Percentiles rank a stretch among this genome's conserved stretches.
Evolutionary conservation across 1,139 yeast species (phyloP).

Genomic region (Zygosaccharomyces pseudobailii): DNA sequence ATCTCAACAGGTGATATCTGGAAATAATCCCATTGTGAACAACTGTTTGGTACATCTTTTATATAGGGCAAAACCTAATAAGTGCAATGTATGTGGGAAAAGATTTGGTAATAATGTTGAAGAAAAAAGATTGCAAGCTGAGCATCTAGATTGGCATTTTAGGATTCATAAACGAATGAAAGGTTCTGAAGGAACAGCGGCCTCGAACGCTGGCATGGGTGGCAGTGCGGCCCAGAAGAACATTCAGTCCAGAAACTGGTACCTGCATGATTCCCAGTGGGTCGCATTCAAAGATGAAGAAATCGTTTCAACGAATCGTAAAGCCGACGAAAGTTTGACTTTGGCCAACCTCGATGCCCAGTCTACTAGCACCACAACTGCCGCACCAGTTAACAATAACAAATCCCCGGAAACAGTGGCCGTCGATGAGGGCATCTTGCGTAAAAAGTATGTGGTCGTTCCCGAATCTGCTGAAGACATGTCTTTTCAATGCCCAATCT

Average conservation of each 20-base stretch:
- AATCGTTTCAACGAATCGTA: conserved; percentile 37
- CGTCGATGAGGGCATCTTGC: conserved; percentile 16
- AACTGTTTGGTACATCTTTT: conserved; percentile 29
- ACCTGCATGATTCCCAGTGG: conserved; percentile 71
- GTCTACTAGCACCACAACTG: conserved; percentile 4
- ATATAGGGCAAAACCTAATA: conserved; percentile 53
- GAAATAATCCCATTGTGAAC: conserved; percentile 24
- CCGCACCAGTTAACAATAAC: background rate
- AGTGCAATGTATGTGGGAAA: conserved; percentile 88
- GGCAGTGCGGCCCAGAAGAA: conserved; percentile 27
- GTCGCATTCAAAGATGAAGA: conserved; percentile 65
- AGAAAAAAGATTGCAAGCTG: conserved; percentile 52
- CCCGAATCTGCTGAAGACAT: conserved; percentile 66
- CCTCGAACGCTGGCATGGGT: conserved; percentile 30
- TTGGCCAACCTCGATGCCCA: conserved; percentile 16
- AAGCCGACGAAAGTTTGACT: conserved; percentile 12
- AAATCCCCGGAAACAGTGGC: conserved; percentile 10
- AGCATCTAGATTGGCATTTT: conserved; percentile 95
- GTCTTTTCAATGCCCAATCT: conserved; percentile 74
- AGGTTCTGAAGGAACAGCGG: conserved; percentile 37
- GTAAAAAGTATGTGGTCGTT: conserved; percentile 49
- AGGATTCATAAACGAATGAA: conserved; percentile 78
- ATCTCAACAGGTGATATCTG: conserved; percentile 26
- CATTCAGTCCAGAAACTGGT: conserved; percentile 76
- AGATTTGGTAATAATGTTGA: conserved; percentile 62